Base-by-base conservation (phyloP, 148 eudicot genomes). In the Mesembryanthemum crystallinum region DNA sequence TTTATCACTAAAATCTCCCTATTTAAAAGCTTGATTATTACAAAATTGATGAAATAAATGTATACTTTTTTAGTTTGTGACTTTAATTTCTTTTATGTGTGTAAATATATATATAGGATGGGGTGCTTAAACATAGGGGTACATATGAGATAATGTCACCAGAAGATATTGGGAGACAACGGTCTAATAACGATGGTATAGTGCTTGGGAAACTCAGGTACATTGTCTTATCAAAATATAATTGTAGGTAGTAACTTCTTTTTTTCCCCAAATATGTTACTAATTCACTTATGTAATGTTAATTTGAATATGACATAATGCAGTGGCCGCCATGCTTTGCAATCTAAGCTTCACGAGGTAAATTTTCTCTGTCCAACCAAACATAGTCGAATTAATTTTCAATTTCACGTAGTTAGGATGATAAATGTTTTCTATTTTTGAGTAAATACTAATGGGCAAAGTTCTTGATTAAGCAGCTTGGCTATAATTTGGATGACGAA, bases 91-190 rank as follows among this genome's bases (percentile, higher is more conserved):
- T n/a, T n/a, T n/a, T n/a, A n/a, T n/a, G n/a, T n/a, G 0, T 27
- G 18, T 32, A 0, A 30, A 14, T 30, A 63, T 17, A 32, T 28
- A 28, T 27, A 33, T 33, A 73, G 75, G 75, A 73, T 39, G 75
- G 75, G 20, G 75, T 73, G 67, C 75, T 73, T 73, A 73, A 73
- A 59, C 54, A 73, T 59, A 37, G 75, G 24, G 75, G 67, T 13
- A 73, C 75, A 59, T 73, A 73, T 37, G 75, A 73, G 49, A 73
- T 73, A 24, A 73, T 73, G 64, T 43, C 75, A 25, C 66, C 75
- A 0, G 75, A 73, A 59, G 75, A 73, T 35, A 63, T 73, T 1
- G 75, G 75, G 35, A 39, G 66, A 28, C n/a, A 52, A 3, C 33
- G n/a, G 21, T 43, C 54, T 25, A 14, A 51, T 25, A 61, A 32